These are phyloP conservation scores for Chaetomium fimeti DNA, from an alignment of 495 filamentous ascomycete species.

Conservation along the genomic window DNA sequence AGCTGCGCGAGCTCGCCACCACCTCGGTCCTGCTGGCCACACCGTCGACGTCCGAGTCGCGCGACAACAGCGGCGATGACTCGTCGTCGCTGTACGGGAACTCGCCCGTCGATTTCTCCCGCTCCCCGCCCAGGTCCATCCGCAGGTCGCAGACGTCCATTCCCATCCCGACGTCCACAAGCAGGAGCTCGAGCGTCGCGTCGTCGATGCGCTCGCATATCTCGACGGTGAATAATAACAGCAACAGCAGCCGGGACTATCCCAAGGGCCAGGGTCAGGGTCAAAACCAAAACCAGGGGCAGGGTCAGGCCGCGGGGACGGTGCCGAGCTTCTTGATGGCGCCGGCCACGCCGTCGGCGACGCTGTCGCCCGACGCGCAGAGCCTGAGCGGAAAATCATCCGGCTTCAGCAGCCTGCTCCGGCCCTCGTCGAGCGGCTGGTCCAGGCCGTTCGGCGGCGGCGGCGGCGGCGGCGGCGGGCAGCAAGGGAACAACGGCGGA, in stretches of 20 bases:
- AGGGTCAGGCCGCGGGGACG: slow-evolving; percentile 26
- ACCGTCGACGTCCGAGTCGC: slow-evolving; percentile 33
- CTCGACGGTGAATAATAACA: slow-evolving; percentile 15
- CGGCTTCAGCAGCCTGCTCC: slow-evolving; percentile 24
- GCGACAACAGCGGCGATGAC: slow-evolving; percentile 52
- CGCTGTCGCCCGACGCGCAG: slow-evolving; percentile 20
- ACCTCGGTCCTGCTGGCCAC: slow-evolving; percentile 55
- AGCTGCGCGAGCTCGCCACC: slow-evolving; percentile 74
- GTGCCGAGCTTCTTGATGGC: slow-evolving; percentile 44
- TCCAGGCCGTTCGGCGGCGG: slow-evolving; percentile 32
- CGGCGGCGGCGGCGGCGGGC: slow-evolving; percentile 4
- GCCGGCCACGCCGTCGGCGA: slow-evolving; percentile 37
- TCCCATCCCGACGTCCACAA: slow-evolving; percentile 39
- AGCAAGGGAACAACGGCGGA: not conserved
- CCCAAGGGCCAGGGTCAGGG: slow-evolving; percentile 20
- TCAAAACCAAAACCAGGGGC: not conserved
- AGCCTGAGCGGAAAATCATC: not conserved
- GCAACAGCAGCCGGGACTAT: not conserved
- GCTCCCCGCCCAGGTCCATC: slow-evolving; percentile 48
- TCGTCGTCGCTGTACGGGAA: slow-evolving; percentile 47
- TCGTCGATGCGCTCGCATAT: slow-evolving; percentile 43
- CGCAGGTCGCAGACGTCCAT: slow-evolving; percentile 43
- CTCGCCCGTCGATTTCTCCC: slow-evolving; percentile 51
- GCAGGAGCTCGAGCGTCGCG: slow-evolving; percentile 49
- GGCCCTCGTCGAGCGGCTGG: slow-evolving; percentile 35